Conservation (phyloP, 169 alveolate genomes). For the Cryptosporidium parvum region DNA sequence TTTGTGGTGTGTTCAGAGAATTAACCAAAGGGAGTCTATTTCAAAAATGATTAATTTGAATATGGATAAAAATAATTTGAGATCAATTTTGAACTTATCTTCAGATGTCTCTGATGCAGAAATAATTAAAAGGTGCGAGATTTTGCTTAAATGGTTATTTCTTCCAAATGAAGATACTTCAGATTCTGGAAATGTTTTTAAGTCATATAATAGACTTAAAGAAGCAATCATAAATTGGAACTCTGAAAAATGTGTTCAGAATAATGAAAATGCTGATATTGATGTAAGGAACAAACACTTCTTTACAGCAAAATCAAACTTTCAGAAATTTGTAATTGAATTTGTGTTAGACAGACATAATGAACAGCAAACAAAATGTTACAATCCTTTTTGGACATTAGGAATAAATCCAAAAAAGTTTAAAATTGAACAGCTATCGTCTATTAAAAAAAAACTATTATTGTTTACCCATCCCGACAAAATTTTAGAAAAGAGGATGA, state of each 20-base stretch:
- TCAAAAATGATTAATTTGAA: background rate
- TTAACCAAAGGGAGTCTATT: background rate
- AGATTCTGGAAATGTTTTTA: background rate
- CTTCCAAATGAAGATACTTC: slow-evolving; percentile 9
- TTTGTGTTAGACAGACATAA: slow-evolving; percentile 21
- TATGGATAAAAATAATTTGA: background rate
- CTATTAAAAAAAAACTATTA: slow-evolving; percentile 4
- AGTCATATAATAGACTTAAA: slow-evolving; percentile 17
- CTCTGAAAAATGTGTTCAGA: too few relatives aligned
- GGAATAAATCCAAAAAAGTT: slow-evolving; percentile 24
- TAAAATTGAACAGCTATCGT: background rate
- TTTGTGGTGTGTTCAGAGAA: slow-evolving; percentile 9
- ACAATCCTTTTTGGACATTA: slow-evolving; percentile 49
- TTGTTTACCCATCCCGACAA: slow-evolving; percentile 31
- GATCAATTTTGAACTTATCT: background rate
- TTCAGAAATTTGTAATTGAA: background rate
- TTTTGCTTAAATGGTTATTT: slow-evolving; percentile 25
- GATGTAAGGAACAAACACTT: background rate
- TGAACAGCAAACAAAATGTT: background rate
- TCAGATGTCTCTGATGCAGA: background rate
- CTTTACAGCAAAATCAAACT: background rate
- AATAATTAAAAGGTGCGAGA: background rate
- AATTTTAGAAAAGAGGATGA: slow-evolving; percentile 12
- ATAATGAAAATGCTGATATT: background rate
- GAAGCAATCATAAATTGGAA: slow-evolving; percentile 18